phyloP scores from a whole-genome alignment of 2,329 filamentous ascomycete genomes.

The Neofusicoccum parvum region DNA sequence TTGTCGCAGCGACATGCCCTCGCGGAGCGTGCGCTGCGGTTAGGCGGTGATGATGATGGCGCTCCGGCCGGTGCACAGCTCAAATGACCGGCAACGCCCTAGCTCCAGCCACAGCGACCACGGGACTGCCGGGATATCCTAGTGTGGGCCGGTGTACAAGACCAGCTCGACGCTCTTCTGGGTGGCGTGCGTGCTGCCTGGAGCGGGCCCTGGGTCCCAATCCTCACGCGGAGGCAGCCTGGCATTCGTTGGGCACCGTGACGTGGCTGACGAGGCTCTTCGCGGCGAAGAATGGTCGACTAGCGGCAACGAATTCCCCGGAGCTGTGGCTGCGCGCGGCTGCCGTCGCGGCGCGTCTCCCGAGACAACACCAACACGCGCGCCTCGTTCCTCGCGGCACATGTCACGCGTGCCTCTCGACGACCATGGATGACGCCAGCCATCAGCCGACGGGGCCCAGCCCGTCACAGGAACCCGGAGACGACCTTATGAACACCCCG shows the following conservation, averaged over 20 bases:
- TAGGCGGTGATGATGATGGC: conserved; percentile 27
- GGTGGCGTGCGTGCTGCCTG: background rate
- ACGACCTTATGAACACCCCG: conserved; percentile 47
- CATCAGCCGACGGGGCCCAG: background rate
- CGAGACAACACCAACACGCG: conserved; percentile 21
- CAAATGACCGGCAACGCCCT: conserved; percentile 18
- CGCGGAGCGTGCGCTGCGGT: conserved; percentile 6
- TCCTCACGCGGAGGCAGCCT: background rate
- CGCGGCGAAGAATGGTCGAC: background rate
- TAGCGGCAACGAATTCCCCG: background rate
- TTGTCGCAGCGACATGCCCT: conserved; percentile 9
- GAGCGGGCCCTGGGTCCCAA: background rate
- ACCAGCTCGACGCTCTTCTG: background rate
- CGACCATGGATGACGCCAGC: conserved; percentile 18
- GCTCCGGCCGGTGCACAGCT: conserved; percentile 23
- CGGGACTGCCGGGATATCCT: background rate
- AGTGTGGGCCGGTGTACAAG: background rate
- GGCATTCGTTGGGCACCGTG: background rate
- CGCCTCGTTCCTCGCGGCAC: background rate
- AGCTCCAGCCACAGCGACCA: conserved; percentile 10
- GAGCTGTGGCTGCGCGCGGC: conserved; percentile 4
- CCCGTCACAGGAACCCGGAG: conserved; percentile 19
- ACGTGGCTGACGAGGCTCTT: background rate
- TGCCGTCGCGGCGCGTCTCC: background rate
- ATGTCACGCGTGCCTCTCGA: conserved; percentile 18